These are phyloP conservation scores for Rhododendron williamsianum DNA, from an alignment of 148 eudicot genomes.

Conservation along the genomic window DNA sequence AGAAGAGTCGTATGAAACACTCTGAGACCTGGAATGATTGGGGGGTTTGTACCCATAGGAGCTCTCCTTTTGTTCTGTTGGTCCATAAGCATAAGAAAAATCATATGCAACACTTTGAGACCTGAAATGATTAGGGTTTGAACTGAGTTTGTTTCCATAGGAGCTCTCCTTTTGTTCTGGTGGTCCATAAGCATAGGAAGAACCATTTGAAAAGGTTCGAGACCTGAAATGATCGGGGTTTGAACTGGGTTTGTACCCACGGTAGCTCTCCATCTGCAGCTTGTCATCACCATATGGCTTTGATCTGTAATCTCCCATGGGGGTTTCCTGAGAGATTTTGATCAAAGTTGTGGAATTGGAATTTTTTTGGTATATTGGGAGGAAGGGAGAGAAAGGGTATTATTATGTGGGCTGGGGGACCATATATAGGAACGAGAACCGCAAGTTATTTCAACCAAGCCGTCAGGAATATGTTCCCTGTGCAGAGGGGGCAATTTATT, in stretches of 20 bases:
- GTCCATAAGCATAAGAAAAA: not conserved
- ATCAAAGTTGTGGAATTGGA: not conserved
- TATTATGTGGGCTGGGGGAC: not conserved
- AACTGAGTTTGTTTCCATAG: conserved; percentile 17
- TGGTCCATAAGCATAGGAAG: conserved; percentile 1
- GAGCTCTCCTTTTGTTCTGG: conserved; percentile 3
- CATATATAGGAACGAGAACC: not conserved
- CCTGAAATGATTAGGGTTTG: conserved; percentile 28
- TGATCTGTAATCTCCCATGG: conserved; percentile 49
- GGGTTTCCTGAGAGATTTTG: not conserved
- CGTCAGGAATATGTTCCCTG: not conserved
- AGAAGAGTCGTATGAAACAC: conserved; percentile 21
- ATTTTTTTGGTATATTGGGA: not conserved
- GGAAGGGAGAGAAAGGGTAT: not conserved
- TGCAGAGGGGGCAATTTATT: not conserved
- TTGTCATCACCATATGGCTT: conserved; percentile 23
- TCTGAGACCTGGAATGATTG: conserved; percentile 40
- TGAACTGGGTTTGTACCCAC: conserved; percentile 6
- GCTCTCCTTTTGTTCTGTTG: conserved; percentile 7
- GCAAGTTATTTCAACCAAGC: not conserved
- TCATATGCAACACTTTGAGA: conserved; percentile 37
- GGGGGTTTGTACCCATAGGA: conserved; percentile 16
- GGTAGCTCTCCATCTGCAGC: conserved; percentile 42
- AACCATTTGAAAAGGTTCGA: conserved; percentile 27
- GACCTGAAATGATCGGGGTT: conserved; percentile 32